Percentiles rank a stretch among this genome's conserved stretches.
phyloP scores from a whole-genome alignment of 257 asterid species.

The Solanum peruvianum region DNA sequence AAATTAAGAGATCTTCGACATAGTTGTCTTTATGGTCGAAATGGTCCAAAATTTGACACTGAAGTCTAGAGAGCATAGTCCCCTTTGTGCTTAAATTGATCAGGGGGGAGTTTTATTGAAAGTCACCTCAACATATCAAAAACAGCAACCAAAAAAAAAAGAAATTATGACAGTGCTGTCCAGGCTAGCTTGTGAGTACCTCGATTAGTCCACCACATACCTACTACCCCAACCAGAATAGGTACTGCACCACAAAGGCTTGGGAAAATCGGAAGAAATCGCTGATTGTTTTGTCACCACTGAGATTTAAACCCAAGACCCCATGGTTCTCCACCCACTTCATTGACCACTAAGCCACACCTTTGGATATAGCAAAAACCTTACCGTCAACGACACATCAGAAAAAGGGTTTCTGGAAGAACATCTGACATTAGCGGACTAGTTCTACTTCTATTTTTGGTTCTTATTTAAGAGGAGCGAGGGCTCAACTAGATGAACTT shows the following conservation, averaged over 20 bases:
- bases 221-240: neutral
- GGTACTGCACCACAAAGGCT: neutral
- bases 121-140: neutral
- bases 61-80: neutral
- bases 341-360: neutral
- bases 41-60: neutral
- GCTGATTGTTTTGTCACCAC: neutral
- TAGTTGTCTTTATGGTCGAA: neutral
- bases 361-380: neutral
- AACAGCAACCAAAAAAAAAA: neutral
- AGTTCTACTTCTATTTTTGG: neutral
- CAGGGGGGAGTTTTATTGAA: neutral
- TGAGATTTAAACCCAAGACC: neutral
- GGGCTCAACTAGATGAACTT: neutral
- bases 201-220: neutral
- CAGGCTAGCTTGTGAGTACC: neutral
- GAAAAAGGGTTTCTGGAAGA: neutral
- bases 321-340: neutral
- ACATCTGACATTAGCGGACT: neutral
- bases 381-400: neutral
- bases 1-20: neutral
- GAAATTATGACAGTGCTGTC: neutral
- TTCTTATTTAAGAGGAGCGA: neutral
- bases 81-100: neutral
- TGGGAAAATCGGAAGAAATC: neutral